phyloP scores from a whole-genome alignment of 2,329 filamentous ascomycete genomes.

The Hypoxylon sp. region DNA sequence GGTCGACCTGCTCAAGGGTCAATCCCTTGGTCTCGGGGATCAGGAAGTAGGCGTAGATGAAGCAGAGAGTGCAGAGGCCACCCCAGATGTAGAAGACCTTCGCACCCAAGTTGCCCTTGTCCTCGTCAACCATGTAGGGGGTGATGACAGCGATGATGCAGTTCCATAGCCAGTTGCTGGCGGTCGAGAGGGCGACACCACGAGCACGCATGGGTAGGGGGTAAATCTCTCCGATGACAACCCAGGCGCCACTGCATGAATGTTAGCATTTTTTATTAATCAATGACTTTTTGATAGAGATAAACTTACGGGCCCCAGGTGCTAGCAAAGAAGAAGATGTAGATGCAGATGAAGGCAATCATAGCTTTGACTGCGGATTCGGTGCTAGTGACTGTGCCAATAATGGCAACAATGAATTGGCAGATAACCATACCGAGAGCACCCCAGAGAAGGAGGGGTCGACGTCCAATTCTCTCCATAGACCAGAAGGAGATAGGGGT shows the following conservation, averaged over 20 bases:
- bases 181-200: conserved; percentile 88
- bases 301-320: conserved; percentile 77
- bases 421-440: conserved; percentile 86
- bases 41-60: conserved; percentile 80
- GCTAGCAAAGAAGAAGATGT: conserved; percentile 92
- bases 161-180: conserved; percentile 95
- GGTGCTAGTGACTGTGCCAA: conserved; percentile 68
- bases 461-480: conserved; percentile 85
- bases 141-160: conserved; percentile 78
- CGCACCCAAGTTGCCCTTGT: conserved; percentile 75
- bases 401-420: conserved; percentile 88
- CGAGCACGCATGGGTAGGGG: conserved; percentile 89
- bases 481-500: conserved; percentile 91
- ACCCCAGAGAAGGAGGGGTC: conserved; percentile 82
- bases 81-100: conserved; percentile 85
- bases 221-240: conserved; percentile 91
- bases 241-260: conserved; percentile 71
- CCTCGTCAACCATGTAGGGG: conserved; percentile 76
- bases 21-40: conserved; percentile 82
- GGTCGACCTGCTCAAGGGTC: conserved; percentile 84
- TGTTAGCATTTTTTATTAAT: conserved; percentile 10
- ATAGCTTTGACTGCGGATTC: conserved; percentile 73
- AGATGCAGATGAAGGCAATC: conserved; percentile 91
- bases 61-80: conserved; percentile 71
- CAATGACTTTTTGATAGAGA: background rate